Evolutionary conservation across 306 rosid species (phyloP).

Genomic region (Abrus pulchellus): DNA sequence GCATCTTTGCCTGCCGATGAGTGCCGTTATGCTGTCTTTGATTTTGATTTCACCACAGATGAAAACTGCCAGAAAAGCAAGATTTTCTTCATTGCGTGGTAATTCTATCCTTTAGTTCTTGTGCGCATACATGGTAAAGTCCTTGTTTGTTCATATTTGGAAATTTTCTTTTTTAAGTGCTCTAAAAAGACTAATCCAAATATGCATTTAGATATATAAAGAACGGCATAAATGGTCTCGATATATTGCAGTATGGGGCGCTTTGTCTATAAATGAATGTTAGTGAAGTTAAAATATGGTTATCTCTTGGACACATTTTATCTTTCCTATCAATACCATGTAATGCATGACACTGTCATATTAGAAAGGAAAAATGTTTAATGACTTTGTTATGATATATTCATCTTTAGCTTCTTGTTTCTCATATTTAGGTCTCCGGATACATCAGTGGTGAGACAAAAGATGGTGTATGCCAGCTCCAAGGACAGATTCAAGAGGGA

Average conservation of each 20-base stretch:
- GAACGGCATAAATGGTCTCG: background rate
- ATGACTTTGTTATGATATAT: background rate
- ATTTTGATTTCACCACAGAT: constrained; percentile 62
- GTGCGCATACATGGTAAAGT: background rate
- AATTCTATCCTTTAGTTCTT: constrained; percentile 24
- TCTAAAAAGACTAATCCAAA: background rate
- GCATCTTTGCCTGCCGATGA: constrained; percentile 57
- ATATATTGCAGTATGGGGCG: background rate
- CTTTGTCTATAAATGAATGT: constrained; percentile 4
- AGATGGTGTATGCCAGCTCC: constrained; percentile 64
- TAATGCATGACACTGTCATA: background rate
- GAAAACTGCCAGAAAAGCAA: constrained; percentile 70
- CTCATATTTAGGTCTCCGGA: constrained; percentile 54
- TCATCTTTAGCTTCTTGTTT: background rate
- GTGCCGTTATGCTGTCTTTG: constrained; percentile 70
- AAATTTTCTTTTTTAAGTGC: background rate
- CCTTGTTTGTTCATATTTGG: background rate
- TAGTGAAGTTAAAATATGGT: background rate
- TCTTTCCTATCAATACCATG: background rate
- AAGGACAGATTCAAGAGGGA: constrained; percentile 66
- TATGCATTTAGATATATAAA: background rate
- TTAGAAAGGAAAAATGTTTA: constrained; percentile 13
- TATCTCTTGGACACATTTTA: background rate
- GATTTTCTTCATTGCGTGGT: constrained; percentile 73
- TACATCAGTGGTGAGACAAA: constrained; percentile 54